Base-by-base conservation (phyloP, 805 yeast species). In the Naumovozyma castellii region DNA sequence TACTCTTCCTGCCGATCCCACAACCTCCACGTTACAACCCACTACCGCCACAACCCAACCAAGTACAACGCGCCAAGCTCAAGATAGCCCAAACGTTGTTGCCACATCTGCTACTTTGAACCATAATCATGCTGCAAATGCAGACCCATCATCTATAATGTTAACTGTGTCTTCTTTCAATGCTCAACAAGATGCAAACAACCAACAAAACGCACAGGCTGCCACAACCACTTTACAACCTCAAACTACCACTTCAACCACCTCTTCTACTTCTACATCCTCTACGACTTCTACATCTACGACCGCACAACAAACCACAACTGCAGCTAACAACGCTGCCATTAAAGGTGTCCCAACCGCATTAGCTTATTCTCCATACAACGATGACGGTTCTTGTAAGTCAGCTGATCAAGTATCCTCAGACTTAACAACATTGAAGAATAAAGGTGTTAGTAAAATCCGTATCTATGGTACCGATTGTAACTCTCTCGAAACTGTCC, bases 391-490 rank as follows among this genome's bases (percentile, higher is more conserved):
- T 27, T 46, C 73, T 2, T 87, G 97, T 66, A 87, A 84, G 57
- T 67, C 65, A 43, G 62, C 69, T 34, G 64, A 54, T 40, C 56
- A 72, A 12, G 83, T 88, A 34, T 43, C 59, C 36, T 45, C 64
- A 17, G 96, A 88, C 60, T 67, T 88, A 43, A 48, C 65, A 22
- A 52, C 64, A 43, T 83, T 88, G 51, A 54, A 62, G 18, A 57
- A 72, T 41, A 77, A 75, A 54, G 84, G 86, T 40, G 78, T 87
- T 51, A 56, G 64, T 31, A 72, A 72, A 38, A 65, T 88, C 39
- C 77, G 97, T 67, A 59, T 85, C 39, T 88, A 88, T 57, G 94
- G 95, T 50, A 81, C 84, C 43, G 97, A 88, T 61, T 88, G 97
- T 67, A 69, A 74, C 57, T 74, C 82, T 18, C 62, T 84, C 36